These are phyloP conservation scores for Raphanus sativus DNA, from an alignment of 345 rosid species.

Conservation along the genomic window DNA sequence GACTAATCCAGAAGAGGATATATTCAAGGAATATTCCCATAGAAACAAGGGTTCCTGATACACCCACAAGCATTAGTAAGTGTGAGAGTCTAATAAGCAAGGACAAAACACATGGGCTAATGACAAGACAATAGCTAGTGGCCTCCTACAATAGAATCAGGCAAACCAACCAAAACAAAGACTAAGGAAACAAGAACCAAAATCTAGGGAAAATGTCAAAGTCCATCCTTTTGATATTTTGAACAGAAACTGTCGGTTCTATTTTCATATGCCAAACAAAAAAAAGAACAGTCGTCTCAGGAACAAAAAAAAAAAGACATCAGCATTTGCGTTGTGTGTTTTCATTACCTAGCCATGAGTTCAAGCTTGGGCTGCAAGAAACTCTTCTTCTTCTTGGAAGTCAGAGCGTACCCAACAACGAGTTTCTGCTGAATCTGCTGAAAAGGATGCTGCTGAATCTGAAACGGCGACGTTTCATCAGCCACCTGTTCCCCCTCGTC, in stretches of 20 bases:
- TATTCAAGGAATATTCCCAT: conserved; percentile 34
- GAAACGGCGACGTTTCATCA: conserved; percentile 26
- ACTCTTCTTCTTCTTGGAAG: conserved; percentile 86
- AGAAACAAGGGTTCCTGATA: conserved; percentile 33
- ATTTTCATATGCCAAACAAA: conserved; percentile 8
- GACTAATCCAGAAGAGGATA: conserved; percentile 30
- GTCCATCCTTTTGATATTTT: conserved; percentile 4
- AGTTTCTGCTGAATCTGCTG: conserved; percentile 43
- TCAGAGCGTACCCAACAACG: conserved; percentile 92
- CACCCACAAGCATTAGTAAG: conserved; percentile 13
- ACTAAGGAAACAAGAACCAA: conserved; percentile 25
- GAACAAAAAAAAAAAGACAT: background rate
- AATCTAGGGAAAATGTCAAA: conserved; percentile 37
- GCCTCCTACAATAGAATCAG: conserved; percentile 26
- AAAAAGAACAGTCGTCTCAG: conserved; percentile 16
- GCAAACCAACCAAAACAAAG: conserved; percentile 21
- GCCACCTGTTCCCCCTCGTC: background rate
- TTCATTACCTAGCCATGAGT: conserved; percentile 56
- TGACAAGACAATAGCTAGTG: conserved; percentile 21
- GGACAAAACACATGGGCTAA: conserved; percentile 28
- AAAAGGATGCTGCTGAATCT: background rate
- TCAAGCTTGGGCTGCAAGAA: conserved; percentile 89
- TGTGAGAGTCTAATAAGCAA: conserved; percentile 18
- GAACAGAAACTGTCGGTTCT: conserved; percentile 26
- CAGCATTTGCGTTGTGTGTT: background rate